Evolutionary conservation across 495 filamentous ascomycete genomes (phyloP).

Genomic region (Penicillium taxi): DNA sequence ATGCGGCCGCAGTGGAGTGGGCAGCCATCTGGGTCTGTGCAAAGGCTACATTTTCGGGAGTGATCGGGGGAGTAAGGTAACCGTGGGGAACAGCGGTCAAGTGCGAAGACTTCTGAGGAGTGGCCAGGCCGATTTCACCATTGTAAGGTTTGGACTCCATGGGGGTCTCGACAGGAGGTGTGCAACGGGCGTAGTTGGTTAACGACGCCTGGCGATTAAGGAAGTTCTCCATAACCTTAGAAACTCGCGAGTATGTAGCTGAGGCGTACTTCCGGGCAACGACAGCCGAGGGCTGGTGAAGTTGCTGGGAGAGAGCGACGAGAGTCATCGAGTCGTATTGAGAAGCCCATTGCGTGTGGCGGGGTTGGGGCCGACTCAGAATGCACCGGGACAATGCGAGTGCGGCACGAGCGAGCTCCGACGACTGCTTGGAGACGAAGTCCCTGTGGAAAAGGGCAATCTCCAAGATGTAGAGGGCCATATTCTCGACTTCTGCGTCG

Average conservation of each 20-base stretch:
- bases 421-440: slow-evolving; percentile 83
- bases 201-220: slow-evolving; percentile 74
- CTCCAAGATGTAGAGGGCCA: slow-evolving; percentile 89
- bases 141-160: slow-evolving; percentile 48
- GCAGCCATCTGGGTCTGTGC: slow-evolving; percentile 22
- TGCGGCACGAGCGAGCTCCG: slow-evolving; percentile 80
- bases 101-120: slow-evolving; percentile 74
- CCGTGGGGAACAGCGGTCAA: slow-evolving; percentile 62
- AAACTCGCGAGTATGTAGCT: slow-evolving; percentile 71
- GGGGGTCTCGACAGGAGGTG: slow-evolving; percentile 57
- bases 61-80: slow-evolving; percentile 91
- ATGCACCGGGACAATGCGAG: slow-evolving; percentile 82
- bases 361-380: slow-evolving; percentile 67
- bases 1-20: slow-evolving; percentile 19
- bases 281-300: slow-evolving; percentile 79
- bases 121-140: slow-evolving; percentile 53
- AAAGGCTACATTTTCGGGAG: slow-evolving; percentile 71
- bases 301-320: slow-evolving; percentile 73
- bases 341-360: slow-evolving; percentile 69
- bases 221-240: slow-evolving; percentile 75
- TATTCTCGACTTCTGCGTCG: slow-evolving; percentile 84
- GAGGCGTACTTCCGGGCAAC: slow-evolving; percentile 83
- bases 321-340: slow-evolving; percentile 72
- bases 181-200: slow-evolving; percentile 58
- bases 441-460: slow-evolving; percentile 93